Evolutionary conservation across 768 basidiomycete genomes (phyloP), one percentile per base, ranked within the genome.

Genomic region (Podaxis sp.): DNA sequence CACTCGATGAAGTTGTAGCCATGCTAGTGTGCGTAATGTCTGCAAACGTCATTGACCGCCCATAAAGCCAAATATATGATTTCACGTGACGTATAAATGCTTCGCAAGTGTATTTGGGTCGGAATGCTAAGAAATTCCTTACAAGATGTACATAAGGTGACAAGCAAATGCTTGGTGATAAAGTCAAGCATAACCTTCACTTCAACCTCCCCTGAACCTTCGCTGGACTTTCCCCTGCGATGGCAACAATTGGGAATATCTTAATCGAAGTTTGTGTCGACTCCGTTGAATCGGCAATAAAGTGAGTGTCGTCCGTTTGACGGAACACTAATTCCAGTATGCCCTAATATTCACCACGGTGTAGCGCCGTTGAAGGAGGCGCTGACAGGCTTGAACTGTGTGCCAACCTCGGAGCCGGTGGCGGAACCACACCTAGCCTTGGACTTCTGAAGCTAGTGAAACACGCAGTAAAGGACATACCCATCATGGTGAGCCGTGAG

Each of bases 341-440:
- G 33, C 49, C 38, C 46, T n/a, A 60, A 19, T 49, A 57, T 40
- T 33, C 54, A 64, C 33, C 59, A 59, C 51, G 59, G 68, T 57
- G 15, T 70, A 93, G 92, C 71, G 89, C 93, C 42, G 77, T 84
- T n/a, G 71, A 76, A 44, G 90, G 84, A 38, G 90, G 90, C 9
- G 89, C 90, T 52, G 80, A 92, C 72, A 82, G 90, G 65, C 80
- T 94, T n/a, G 90, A 93, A 69, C 72, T 93, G 12, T 93, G 91
- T 68, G 82, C 78, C 5, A 89, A 88, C 70, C 77, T 93, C 19
- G 84, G 80, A 3, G 67, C 84, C 28, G 93, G 92, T 24, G 93
- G 93, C 22, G 93, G 93, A 8, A 90, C 86, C 17, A 95, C 93
- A 0, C 93, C 93, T 4, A 89, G 85, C 63, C 65, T 90, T n/a